Conservation (phyloP, 2,329 filamentous ascomycete genomes). For the Emergomyces orientalis region DNA sequence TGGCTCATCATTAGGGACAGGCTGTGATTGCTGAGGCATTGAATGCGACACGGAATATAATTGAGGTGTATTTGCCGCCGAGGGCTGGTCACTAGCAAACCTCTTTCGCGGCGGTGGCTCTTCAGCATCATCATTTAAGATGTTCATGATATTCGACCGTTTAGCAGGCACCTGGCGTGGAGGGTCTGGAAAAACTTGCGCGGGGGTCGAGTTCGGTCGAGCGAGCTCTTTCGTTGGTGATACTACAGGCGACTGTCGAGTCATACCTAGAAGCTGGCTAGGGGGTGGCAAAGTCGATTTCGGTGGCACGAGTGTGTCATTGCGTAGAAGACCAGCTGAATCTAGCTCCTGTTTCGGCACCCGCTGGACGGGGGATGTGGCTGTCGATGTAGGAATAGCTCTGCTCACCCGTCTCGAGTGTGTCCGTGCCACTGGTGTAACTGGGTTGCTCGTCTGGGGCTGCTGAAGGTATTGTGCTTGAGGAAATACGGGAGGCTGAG, state of each 20-base stretch:
- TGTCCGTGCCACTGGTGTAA: constrained; percentile 8
- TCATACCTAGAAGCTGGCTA: constrained; percentile 4
- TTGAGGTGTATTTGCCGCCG: constrained; percentile 20
- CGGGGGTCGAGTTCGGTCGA: constrained; percentile 27
- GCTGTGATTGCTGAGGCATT: constrained; percentile 18
- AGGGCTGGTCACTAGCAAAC: constrained; percentile 32
- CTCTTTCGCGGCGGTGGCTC: constrained; percentile 38
- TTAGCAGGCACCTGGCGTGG: constrained; percentile 38
- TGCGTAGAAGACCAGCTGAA: constrained; percentile 1
- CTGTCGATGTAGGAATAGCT: constrained; percentile 10
- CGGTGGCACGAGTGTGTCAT: constrained; percentile 5
- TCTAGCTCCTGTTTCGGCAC: constrained; percentile 11
- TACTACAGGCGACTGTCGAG: constrained; percentile 13
- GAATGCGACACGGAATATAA: constrained; percentile 21
- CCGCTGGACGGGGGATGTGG: constrained; percentile 13
- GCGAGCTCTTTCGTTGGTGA: constrained; percentile 31
- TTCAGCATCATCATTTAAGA: constrained; percentile 41
- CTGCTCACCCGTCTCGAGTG: constrained; percentile 16
- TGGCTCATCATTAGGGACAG: constrained; percentile 22
- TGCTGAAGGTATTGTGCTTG: constrained; percentile 27
- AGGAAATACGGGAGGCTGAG: constrained; percentile 12
- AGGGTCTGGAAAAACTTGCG: constrained; percentile 25
- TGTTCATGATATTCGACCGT: constrained; percentile 42
- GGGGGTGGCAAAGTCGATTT: constrained; percentile 8
- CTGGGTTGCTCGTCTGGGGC: constrained; percentile 8